These are phyloP conservation scores for Ganoderma lucidum DNA, from an alignment of 1,284 basidiomycete species.

Conservation along the genomic window DNA sequence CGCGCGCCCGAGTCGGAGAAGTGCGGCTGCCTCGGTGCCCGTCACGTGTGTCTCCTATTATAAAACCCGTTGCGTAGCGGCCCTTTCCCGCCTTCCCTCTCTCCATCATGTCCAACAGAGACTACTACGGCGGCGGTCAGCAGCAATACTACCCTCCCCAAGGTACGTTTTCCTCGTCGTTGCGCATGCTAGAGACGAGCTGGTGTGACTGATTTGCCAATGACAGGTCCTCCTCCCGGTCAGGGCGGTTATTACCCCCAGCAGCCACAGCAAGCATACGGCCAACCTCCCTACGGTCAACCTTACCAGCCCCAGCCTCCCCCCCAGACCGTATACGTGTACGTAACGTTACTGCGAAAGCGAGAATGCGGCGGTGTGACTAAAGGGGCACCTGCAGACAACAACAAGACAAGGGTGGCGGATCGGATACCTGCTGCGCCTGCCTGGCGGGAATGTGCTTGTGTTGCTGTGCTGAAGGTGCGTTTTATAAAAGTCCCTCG, in stretches of 20 bases:
- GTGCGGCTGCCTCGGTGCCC: slow-evolving; percentile 12
- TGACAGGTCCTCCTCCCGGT: slow-evolving; percentile 61
- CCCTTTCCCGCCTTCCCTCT: slow-evolving; percentile 15
- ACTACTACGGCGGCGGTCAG: slow-evolving; percentile 66
- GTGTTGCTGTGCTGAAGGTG: slow-evolving; percentile 84
- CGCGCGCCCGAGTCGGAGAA: not conserved
- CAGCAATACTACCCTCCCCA: slow-evolving; percentile 73
- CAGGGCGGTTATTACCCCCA: slow-evolving; percentile 82
- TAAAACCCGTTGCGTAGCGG: slow-evolving; percentile 24
- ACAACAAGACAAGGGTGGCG: slow-evolving; percentile 50
- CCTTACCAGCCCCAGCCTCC: slow-evolving; percentile 70
- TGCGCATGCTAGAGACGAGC: not conserved
- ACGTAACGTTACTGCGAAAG: slow-evolving; percentile 35
- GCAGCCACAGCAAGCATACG: slow-evolving; percentile 76
- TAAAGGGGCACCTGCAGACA: slow-evolving; percentile 22
- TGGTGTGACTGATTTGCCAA: not conserved
- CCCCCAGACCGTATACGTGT: slow-evolving; percentile 83
- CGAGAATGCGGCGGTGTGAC: not conserved
- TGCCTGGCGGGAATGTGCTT: slow-evolving; percentile 76
- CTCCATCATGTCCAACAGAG: slow-evolving; percentile 72
- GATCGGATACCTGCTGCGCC: slow-evolving; percentile 61
- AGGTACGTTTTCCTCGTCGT: slow-evolving; percentile 51
- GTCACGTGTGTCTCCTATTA: slow-evolving; percentile 30
- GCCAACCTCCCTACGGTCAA: slow-evolving; percentile 33
- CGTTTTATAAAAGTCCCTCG: slow-evolving; percentile 34